Conservation (phyloP, 148 eudicot genomes). For the Salicornia ramosissima region DNA sequence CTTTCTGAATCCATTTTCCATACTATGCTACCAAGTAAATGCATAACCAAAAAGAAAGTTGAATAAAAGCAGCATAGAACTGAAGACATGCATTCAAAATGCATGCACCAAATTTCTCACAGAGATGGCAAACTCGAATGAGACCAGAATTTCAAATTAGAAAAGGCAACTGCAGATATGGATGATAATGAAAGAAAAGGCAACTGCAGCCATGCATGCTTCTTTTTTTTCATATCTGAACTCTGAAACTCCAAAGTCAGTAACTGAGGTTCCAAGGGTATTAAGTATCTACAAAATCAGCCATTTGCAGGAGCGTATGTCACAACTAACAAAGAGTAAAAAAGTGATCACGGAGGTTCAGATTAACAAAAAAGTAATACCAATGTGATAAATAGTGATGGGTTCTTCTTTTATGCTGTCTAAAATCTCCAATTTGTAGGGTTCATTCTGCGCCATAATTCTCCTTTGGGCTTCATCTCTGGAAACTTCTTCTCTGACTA, state of each 20-base stretch:
- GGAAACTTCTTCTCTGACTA: conserved; percentile 89
- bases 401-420: conserved; percentile 87
- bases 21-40: background rate
- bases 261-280: background rate
- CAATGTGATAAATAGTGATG: conserved; percentile 93
- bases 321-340: background rate
- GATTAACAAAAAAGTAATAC: conserved; percentile 27
- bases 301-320: background rate
- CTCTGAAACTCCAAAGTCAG: background rate
- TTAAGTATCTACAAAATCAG: background rate
- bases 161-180: background rate
- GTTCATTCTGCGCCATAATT: conserved; percentile 75
- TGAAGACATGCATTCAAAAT: background rate
- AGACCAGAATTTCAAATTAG: background rate
- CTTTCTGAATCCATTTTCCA: no score
- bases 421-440: conserved; percentile 87
- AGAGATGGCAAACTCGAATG: background rate
- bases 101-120: background rate
- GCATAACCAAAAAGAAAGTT: background rate
- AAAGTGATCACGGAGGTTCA: background rate
- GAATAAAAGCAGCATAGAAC: background rate
- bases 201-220: background rate
- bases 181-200: background rate
- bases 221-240: background rate
- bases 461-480: conserved; percentile 89